Evolutionary conservation across 495 filamentous ascomycete species (phyloP).

Genomic region (Amphirosellinia nigrospora): DNA sequence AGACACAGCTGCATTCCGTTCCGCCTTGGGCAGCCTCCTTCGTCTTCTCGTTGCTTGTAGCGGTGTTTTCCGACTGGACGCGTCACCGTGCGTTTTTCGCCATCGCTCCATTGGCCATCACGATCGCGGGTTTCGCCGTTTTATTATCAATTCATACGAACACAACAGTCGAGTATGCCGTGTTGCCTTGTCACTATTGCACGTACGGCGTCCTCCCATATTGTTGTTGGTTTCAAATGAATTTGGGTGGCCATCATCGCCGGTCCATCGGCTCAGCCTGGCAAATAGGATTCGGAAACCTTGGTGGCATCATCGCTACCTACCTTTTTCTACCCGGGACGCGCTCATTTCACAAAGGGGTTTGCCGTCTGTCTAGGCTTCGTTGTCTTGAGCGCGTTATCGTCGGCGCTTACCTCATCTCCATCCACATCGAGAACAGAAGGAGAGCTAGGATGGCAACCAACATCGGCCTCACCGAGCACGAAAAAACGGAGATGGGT

Average conservation of each 20-base stretch:
- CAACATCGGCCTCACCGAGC: conserved; percentile 67
- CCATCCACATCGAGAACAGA: conserved; percentile 68
- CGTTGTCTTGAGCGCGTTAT: conserved; percentile 65
- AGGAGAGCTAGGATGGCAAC: conserved; percentile 59
- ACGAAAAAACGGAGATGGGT: conserved; percentile 75
- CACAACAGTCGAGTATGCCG: conserved; percentile 68
- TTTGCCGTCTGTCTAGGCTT: conserved; percentile 83
- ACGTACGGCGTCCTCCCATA: conserved; percentile 77
- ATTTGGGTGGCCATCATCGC: conserved; percentile 84
- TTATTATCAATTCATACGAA: conserved; percentile 70
- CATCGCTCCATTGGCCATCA: conserved; percentile 65
- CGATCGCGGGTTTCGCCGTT: conserved; percentile 74
- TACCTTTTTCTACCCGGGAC: conserved; percentile 80
- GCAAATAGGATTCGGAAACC: conserved; percentile 94
- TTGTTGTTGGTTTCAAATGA: conserved; percentile 97
- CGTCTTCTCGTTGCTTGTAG: conserved; percentile 75
- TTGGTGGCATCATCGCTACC: conserved; percentile 89
- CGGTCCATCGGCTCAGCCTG: conserved; percentile 83
- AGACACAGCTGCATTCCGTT: conserved; percentile 82
- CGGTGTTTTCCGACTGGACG: conserved; percentile 68
- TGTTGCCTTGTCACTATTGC: conserved; percentile 71
- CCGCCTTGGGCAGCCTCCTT: conserved; percentile 86
- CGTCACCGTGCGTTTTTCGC: conserved; percentile 80
- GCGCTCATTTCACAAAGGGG: conserved; percentile 71
- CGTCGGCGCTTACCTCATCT: conserved; percentile 67